These are phyloP conservation scores for Sporisorium reilianum DNA, from an alignment of 1,284 basidiomycete genomes.

Conservation along the genomic window DNA sequence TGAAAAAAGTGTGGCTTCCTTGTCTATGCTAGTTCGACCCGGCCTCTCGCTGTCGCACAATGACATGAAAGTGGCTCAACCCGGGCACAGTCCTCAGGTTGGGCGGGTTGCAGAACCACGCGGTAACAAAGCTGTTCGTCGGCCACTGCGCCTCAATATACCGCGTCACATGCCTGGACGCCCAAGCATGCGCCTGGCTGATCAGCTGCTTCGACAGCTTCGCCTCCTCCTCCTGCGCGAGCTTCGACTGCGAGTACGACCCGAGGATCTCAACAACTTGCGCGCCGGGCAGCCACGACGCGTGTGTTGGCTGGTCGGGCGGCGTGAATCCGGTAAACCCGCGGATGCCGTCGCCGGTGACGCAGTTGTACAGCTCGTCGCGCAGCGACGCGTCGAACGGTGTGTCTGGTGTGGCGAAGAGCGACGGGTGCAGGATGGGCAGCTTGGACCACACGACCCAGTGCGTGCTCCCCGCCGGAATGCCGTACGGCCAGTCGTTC, in stretches of 20 bases:
- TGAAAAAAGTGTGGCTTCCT: not conserved
- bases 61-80: constrained; percentile 72
- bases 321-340: constrained; percentile 46
- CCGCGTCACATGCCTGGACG: constrained; percentile 25
- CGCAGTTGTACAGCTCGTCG: constrained; percentile 45
- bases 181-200: constrained; percentile 46
- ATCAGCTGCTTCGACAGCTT: constrained; percentile 4
- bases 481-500: constrained; percentile 64
- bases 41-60: constrained; percentile 74
- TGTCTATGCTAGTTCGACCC: not conserved
- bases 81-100: constrained; percentile 49
- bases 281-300: not conserved
- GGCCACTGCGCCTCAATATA: constrained; percentile 41
- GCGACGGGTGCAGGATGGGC: constrained; percentile 37
- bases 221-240: constrained; percentile 3
- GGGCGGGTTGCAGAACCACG: constrained; percentile 60
- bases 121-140: constrained; percentile 33
- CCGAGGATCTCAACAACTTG: constrained; percentile 15
- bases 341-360: constrained; percentile 56
- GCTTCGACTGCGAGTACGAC: constrained; percentile 22
- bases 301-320: constrained; percentile 7
- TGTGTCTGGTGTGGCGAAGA: constrained; percentile 36
- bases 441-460: constrained; percentile 59
- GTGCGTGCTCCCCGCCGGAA: constrained; percentile 51
- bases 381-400: constrained; percentile 22